Base-by-base conservation (phyloP, 768 basidiomycete genomes). In the Megacollybia marginata region DNA sequence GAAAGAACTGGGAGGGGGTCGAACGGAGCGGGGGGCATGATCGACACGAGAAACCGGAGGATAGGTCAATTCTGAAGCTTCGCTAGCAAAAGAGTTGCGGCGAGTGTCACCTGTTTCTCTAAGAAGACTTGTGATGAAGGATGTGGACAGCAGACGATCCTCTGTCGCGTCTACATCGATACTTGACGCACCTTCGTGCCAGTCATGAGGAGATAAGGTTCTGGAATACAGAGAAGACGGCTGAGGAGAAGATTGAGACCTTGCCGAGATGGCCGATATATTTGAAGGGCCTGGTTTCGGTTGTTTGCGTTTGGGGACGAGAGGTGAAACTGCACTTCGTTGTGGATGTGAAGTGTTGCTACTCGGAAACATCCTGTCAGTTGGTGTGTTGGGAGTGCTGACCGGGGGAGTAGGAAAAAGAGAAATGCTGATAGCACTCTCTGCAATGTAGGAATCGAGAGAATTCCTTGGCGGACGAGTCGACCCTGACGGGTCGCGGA, bases 141-240 rank as follows among this genome's bases (percentile, higher is more conserved):
- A 75, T 2, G 82, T 81, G 8, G 80, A 73, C 18, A 85, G 70
- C 42, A 82, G 64, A 16, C 73, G 69, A 56, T 80, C 77, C 56
- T 83, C 80, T 9, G 71, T 62, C n/a, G 74, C 71, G 62, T 79
- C 79, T 46, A 76, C 69, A 46, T 72, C 73, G 48, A 83, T 76
- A 52, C 69, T 73, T 11, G 79, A 80, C 15, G 78, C 73, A 2
- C 76, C 81, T 58, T 83, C 81, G 52, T 80, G 75, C 79, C 81
- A 82, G 57, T 79, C 77, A 55, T 73, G 65, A 4, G 76, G 69
- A 12, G 78, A 71, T 36, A 68, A 54, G 18, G 60, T 51, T 35
- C 53, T 52, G 33, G 47, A 42, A 42, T 48, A 34, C 12, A 43
- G 50, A 18, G 52, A 53, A 28, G 52, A 46, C 10, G 52, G 48